phyloP scores from a whole-genome alignment of 129 eudicot species.

The Flaveria trinervia region DNA sequence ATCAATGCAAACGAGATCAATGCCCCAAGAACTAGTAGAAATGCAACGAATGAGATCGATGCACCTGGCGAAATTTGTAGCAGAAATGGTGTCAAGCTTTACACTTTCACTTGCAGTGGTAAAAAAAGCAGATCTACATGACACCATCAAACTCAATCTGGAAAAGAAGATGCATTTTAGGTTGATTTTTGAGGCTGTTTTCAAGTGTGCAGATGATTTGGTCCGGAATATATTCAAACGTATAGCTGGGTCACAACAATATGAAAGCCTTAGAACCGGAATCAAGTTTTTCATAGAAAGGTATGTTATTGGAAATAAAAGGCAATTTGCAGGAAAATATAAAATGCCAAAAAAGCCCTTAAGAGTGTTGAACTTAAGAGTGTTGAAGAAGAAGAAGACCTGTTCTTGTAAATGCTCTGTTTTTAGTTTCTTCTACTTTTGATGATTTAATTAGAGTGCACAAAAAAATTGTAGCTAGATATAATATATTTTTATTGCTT shows the following conservation, averaged over 20 bases:
- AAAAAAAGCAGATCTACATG: constrained; percentile 73
- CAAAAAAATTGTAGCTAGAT: too few species aligned
- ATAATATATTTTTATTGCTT: too few species aligned
- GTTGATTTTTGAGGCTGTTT: constrained; percentile 71
- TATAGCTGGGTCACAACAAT: too few species aligned
- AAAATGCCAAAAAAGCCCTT: constrained; percentile 76
- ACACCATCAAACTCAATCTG: constrained; percentile 48
- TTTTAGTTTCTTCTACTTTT: too few species aligned
- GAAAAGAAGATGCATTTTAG: constrained; percentile 74
- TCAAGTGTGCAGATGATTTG: constrained; percentile 37
- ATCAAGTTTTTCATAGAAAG: constrained; percentile 61
- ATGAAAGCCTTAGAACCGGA: constrained; percentile 25
- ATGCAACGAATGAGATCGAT: constrained; percentile 72
- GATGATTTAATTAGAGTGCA: too few species aligned
- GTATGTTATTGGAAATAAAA: constrained; percentile 49
- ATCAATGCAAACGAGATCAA: constrained; percentile 70
- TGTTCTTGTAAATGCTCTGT: background rate
- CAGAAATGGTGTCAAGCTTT: constrained; percentile 66
- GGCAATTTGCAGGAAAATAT: constrained; percentile 45
- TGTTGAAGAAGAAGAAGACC: constrained; percentile 42
- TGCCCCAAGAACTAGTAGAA: constrained; percentile 71
- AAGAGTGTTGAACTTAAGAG: constrained; percentile 35
- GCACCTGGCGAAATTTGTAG: constrained; percentile 74
- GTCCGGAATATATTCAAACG: constrained; percentile 46
- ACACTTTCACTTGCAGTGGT: constrained; percentile 76